Percentiles rank a stretch among this genome's conserved stretches.
phyloP scores from a whole-genome alignment of 805 yeast species.

The Priceomyces fermenticarens region DNA sequence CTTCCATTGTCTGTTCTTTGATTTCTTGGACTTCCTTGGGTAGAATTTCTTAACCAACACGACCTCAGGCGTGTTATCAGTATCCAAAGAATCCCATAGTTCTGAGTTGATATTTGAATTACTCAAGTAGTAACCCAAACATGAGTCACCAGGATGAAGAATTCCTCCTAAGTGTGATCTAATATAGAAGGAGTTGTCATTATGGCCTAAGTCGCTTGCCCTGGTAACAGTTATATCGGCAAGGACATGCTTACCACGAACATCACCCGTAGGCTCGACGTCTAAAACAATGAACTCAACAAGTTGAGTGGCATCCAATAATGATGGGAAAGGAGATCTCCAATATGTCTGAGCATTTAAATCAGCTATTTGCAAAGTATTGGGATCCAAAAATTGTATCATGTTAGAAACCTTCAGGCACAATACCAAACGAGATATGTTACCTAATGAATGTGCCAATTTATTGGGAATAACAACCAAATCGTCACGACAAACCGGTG shows the following conservation, averaged over 20 bases:
- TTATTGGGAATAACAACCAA: slow-evolving; percentile 87
- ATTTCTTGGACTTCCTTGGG: slow-evolving; percentile 70
- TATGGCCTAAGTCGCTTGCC: slow-evolving; percentile 80
- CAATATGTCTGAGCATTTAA: slow-evolving; percentile 69
- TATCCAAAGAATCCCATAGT: slow-evolving; percentile 67
- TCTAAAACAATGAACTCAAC: slow-evolving; percentile 88
- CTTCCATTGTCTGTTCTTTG: slow-evolving; percentile 82
- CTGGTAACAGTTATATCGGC: slow-evolving; percentile 94
- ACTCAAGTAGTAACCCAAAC: slow-evolving; percentile 81
- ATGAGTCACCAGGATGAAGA: slow-evolving; percentile 95
- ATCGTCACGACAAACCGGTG: slow-evolving; percentile 96
- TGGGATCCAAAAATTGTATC: slow-evolving; percentile 84
- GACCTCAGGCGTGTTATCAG: slow-evolving; percentile 75
- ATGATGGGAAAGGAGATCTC: slow-evolving; percentile 75
- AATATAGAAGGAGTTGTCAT: slow-evolving; percentile 78
- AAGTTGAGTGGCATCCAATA: slow-evolving; percentile 72
- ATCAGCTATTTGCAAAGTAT: slow-evolving; percentile 74
- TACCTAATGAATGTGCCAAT: slow-evolving; percentile 79
- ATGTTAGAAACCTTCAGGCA: slow-evolving; percentile 83
- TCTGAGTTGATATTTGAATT: slow-evolving; percentile 89
- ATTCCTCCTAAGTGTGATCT: slow-evolving; percentile 93
- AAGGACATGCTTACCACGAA: slow-evolving; percentile 71
- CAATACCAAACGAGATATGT: slow-evolving; percentile 73
- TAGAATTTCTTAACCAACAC: slow-evolving; percentile 85
- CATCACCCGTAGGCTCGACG: slow-evolving; percentile 85